phyloP scores from a whole-genome alignment of 1,284 basidiomycete genomes.

The Bondarzewia mesenterica region DNA sequence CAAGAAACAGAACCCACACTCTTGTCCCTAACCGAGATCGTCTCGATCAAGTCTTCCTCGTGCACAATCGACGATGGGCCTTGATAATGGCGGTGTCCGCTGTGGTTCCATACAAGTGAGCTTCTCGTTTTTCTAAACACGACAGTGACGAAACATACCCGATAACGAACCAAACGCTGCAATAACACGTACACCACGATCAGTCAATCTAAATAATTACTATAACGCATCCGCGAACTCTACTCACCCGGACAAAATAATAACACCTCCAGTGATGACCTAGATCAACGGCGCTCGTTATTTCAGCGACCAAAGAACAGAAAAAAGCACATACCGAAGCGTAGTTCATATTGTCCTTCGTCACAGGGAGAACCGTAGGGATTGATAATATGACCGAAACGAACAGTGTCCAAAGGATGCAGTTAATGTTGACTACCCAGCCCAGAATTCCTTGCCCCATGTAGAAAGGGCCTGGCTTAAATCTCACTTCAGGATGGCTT shows the following conservation, averaged over 20 bases:
- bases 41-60: no score
- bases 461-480: slow-evolving; percentile 86
- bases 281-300: no score
- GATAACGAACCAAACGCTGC: slow-evolving; percentile 7
- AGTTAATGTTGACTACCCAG: slow-evolving; percentile 56
- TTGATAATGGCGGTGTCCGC: slow-evolving; percentile 14
- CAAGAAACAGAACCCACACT: no score
- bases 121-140: slow-evolving; percentile 7
- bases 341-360: slow-evolving; percentile 71
- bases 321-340: no score
- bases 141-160: no score
- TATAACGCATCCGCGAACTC: no score
- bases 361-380: slow-evolving; percentile 64
- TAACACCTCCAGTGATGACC: slow-evolving; percentile 29
- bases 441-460: slow-evolving; percentile 71
- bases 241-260: slow-evolving; percentile 28
- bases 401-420: slow-evolving; percentile 65
- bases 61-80: slow-evolving; percentile 11
- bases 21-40: no score
- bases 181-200: no score
- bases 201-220: no score
- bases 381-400: slow-evolving; percentile 66
- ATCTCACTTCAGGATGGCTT: slow-evolving; percentile 78
- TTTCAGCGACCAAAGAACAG: no score
- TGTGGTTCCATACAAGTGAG: slow-evolving; percentile 1